phyloP scores from a whole-genome alignment of 768 basidiomycete species.

The Leccinum uliginosum region DNA sequence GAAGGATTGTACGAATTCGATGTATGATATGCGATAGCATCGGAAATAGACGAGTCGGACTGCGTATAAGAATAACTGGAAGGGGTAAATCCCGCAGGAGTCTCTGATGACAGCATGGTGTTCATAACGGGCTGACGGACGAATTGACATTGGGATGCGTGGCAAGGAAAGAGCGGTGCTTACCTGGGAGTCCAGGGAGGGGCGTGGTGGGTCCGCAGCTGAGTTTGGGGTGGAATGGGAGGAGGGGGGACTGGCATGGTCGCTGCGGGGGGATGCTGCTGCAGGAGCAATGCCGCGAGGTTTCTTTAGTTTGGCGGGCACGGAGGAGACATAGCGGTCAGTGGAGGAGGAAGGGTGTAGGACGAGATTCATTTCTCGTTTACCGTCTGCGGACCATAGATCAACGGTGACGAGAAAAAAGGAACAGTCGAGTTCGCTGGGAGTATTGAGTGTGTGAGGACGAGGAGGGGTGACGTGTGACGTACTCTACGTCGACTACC shows the following conservation, averaged over 20 bases:
- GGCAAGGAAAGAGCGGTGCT: not conserved
- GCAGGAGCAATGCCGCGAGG: slow-evolving; percentile 31
- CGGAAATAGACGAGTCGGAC: slow-evolving; percentile 37
- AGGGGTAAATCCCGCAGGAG: slow-evolving; percentile 36
- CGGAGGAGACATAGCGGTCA: slow-evolving; percentile 62
- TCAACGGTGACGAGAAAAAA: slow-evolving; percentile 93
- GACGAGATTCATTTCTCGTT: slow-evolving; percentile 84
- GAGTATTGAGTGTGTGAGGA: slow-evolving; percentile 1
- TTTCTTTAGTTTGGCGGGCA: slow-evolving; percentile 35
- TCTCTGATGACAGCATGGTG: slow-evolving; percentile 35
- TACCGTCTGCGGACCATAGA: slow-evolving; percentile 82
- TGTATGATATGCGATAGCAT: slow-evolving; percentile 39
- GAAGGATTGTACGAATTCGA: slow-evolving; percentile 40
- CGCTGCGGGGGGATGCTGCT: slow-evolving; percentile 28
- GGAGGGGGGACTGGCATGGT: slow-evolving; percentile 44
- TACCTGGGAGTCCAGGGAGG: slow-evolving; percentile 44
- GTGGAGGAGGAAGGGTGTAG: slow-evolving; percentile 72
- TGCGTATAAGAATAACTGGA: slow-evolving; percentile 44
- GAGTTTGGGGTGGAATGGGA: slow-evolving; percentile 46
- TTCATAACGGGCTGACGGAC: slow-evolving; percentile 29
- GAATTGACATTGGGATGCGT: not conserved
- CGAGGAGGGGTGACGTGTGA: slow-evolving; percentile 8
- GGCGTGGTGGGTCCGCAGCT: slow-evolving; percentile 34
- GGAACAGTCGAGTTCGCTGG: slow-evolving; percentile 78
- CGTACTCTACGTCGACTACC: slow-evolving; percentile 73